Percentiles rank a stretch among this genome's conserved stretches.
These are phyloP conservation scores for Scheffersomyces titani DNA, from an alignment of 1,139 yeast species.

Conservation along the genomic window DNA sequence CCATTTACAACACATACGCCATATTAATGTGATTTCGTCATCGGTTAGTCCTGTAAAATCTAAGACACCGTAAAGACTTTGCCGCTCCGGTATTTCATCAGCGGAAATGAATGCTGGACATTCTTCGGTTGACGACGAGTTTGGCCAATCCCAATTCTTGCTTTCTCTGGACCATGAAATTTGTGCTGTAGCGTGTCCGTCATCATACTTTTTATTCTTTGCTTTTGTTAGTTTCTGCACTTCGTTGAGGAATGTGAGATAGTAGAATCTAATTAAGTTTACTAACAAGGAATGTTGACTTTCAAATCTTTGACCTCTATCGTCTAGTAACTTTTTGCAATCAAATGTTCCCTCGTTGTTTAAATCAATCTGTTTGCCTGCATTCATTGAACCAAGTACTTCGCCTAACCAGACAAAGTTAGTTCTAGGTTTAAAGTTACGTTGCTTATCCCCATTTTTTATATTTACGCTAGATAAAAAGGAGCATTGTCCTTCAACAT, in stretches of 20 bases:
- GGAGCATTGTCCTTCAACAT: background rate
- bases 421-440: background rate
- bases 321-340: background rate
- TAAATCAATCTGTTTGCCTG: background rate
- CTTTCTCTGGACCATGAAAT: background rate
- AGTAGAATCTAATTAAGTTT: background rate
- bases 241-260: background rate
- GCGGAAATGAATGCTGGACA: background rate
- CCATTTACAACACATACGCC: background rate
- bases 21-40: background rate
- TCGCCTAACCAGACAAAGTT: background rate
- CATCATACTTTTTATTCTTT: background rate
- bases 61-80: background rate
- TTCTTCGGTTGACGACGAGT: background rate
- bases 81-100: background rate
- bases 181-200: background rate
- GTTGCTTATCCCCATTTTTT: background rate
- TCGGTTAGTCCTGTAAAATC: background rate
- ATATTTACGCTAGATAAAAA: background rate
- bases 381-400: background rate
- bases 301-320: background rate
- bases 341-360: background rate
- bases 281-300: background rate
- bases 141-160: background rate
- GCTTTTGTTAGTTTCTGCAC: background rate